Evolutionary conservation across 2,329 filamentous ascomycete genomes (phyloP).

Genomic region (Stagonosporopsis rhizophila): DNA sequence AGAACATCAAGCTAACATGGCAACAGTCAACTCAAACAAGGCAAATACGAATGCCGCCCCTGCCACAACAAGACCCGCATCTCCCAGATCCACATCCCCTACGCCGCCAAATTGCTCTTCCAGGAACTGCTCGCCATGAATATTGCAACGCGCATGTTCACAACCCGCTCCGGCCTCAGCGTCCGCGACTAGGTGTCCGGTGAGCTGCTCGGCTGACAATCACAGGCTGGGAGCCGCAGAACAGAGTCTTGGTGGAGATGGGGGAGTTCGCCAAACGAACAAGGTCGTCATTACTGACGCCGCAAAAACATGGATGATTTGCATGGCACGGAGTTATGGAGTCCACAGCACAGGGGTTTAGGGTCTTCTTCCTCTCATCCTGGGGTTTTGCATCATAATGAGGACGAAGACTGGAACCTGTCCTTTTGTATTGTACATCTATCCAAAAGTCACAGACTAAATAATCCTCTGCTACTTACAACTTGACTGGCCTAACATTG

Average conservation of each 20-base stretch:
- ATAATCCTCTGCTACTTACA: not conserved
- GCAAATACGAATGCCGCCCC: constrained; percentile 93
- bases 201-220: not conserved
- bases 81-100: constrained; percentile 96
- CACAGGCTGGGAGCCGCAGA: not conserved
- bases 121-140: constrained; percentile 99
- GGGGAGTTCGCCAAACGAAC: not conserved
- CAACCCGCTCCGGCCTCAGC: constrained; percentile 77
- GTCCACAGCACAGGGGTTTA: not conserved
- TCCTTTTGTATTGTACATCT: constrained; percentile 9
- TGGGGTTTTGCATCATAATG: not conserved
- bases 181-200: constrained; percentile 58
- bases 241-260: not conserved
- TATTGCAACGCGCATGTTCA: constrained; percentile 97
- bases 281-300: not conserved
- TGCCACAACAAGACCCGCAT: constrained; percentile 99
- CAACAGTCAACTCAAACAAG: constrained; percentile 85
- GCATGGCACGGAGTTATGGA: constrained; percentile 21
- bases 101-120: constrained; percentile 97
- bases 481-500: not conserved
- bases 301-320: constrained; percentile 7
- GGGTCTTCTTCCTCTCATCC: not conserved
- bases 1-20: constrained; percentile 26
- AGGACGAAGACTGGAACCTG: constrained; percentile 1
- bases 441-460: not conserved